phyloP scores from a whole-genome alignment of 2,329 filamentous ascomycete genomes.

The Calycina herbarum region DNA sequence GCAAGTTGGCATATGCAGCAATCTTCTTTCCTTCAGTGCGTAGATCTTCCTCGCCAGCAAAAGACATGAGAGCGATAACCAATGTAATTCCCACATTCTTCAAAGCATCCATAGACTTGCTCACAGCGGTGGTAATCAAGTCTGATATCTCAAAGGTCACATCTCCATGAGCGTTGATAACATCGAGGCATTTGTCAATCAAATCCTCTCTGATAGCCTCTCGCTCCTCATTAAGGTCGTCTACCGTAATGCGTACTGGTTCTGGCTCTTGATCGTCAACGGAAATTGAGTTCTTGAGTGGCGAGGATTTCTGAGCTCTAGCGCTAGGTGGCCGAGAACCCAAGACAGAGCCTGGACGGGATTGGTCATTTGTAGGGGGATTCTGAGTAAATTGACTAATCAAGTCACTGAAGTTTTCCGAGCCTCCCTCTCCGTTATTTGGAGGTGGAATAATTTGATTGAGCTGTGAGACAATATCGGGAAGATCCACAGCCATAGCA shows the following conservation, averaged over 20 bases:
- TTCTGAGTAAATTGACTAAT: conserved; percentile 21
- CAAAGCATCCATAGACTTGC: conserved; percentile 57
- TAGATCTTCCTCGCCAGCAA: conserved; percentile 59
- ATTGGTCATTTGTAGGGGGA: background rate
- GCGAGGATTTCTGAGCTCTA: conserved; percentile 10
- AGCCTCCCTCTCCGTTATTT: conserved; percentile 11
- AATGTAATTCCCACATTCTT: conserved; percentile 81
- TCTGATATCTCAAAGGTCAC: conserved; percentile 90
- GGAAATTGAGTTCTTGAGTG: conserved; percentile 12
- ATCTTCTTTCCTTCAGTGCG: conserved; percentile 59
- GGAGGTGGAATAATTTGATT: conserved; percentile 18
- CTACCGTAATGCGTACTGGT: conserved; percentile 55
- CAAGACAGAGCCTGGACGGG: background rate
- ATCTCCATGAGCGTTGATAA: conserved; percentile 83
- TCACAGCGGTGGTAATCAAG: conserved; percentile 73
- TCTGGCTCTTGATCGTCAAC: conserved; percentile 11
- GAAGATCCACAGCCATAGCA: conserved; percentile 24
- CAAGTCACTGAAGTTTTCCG: conserved; percentile 25
- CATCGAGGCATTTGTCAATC: conserved; percentile 86
- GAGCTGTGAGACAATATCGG: conserved; percentile 24
- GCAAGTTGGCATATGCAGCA: conserved; percentile 86
- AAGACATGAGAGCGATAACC: conserved; percentile 77
- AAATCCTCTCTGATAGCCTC: conserved; percentile 71
- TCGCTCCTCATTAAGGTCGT: conserved; percentile 78
- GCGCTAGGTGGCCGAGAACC: conserved; percentile 3